phyloP scores from a whole-genome alignment of 176 grass and related monocot species.

The Ampelocalamus luodianensis region DNA sequence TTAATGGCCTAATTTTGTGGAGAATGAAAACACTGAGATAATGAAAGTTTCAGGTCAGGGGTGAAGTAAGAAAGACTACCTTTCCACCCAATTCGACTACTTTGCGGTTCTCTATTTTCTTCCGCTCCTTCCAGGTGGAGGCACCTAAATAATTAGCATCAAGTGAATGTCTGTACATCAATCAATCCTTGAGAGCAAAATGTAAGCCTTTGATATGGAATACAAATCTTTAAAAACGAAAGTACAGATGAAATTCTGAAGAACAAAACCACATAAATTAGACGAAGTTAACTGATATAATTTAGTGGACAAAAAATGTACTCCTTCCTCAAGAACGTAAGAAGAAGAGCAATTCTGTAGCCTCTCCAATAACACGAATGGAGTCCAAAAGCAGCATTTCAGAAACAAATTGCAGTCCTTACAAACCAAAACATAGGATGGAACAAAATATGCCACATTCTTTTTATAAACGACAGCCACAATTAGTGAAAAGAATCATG shows the following conservation, averaged over 20 bases:
- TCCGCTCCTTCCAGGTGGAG: constrained; percentile 81
- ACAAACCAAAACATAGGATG: background rate
- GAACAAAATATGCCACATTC: background rate
- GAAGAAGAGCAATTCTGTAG: background rate
- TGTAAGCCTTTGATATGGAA: background rate
- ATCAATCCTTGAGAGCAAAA: background rate
- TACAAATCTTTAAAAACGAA: background rate
- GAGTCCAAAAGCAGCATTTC: background rate
- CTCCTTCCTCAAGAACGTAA: background rate
- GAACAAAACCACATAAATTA: background rate
- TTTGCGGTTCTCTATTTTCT: constrained; percentile 76
- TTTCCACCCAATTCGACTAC: constrained; percentile 86
- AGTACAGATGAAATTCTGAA: background rate
- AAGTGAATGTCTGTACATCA: background rate
- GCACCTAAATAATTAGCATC: constrained; percentile 53
- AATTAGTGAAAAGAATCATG: background rate
- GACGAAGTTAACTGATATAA: background rate
- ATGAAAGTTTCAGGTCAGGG: constrained; percentile 21
- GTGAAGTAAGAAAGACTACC: constrained; percentile 41
- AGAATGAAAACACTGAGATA: constrained; percentile 29
- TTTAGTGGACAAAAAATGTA: background rate
- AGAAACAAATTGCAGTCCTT: constrained; percentile 9
- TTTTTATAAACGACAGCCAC: background rate
- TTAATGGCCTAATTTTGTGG: constrained; percentile 64
- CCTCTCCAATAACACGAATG: constrained; percentile 16